Percentiles rank a stretch among this genome's conserved stretches.
phyloP scores from a whole-genome alignment of 2,329 filamentous ascomycete species.

The Xenoacremonium recifei region DNA sequence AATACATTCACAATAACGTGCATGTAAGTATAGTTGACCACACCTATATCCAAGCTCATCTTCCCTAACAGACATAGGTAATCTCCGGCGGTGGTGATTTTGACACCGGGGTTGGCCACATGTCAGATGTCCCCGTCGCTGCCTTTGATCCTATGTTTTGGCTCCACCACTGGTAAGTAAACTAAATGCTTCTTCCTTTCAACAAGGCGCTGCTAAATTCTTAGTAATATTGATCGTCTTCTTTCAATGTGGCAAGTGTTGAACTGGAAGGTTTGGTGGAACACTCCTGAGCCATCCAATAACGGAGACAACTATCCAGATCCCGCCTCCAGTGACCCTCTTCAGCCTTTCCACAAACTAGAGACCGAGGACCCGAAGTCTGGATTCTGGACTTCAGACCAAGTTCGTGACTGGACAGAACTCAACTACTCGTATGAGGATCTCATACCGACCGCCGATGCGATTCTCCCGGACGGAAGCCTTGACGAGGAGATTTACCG shows the following conservation, averaged over 20 bases:
- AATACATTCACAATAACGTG: constrained; percentile 40
- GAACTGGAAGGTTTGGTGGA: constrained; percentile 11
- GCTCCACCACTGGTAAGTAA: constrained; percentile 51
- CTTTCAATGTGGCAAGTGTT: constrained; percentile 13
- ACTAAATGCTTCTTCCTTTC: too few relatives aligned
- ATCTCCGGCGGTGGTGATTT: constrained; percentile 15
- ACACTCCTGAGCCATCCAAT: constrained; percentile 1
- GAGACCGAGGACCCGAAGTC: background rate
- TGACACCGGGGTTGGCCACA: constrained; percentile 46
- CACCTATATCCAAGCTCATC: background rate
- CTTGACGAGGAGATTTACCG: constrained; percentile 3
- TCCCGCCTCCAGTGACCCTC: background rate
- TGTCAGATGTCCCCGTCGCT: constrained; percentile 53
- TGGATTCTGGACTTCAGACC: constrained; percentile 5
- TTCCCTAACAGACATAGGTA: background rate
- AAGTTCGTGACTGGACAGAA: constrained; percentile 7
- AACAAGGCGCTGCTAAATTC: too few relatives aligned
- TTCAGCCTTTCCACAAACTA: constrained; percentile 9
- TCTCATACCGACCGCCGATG: background rate
- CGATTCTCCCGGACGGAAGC: background rate
- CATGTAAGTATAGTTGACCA: constrained; percentile 21
- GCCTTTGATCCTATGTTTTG: constrained; percentile 65
- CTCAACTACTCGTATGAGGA: constrained; percentile 7
- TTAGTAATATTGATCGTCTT: constrained; percentile 11
- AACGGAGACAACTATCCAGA: background rate